Percentiles rank a stretch among this genome's conserved stretches.
Evolutionary conservation across 257 asterid species (phyloP).

Genomic region (Solanum ossicruentum): DNA sequence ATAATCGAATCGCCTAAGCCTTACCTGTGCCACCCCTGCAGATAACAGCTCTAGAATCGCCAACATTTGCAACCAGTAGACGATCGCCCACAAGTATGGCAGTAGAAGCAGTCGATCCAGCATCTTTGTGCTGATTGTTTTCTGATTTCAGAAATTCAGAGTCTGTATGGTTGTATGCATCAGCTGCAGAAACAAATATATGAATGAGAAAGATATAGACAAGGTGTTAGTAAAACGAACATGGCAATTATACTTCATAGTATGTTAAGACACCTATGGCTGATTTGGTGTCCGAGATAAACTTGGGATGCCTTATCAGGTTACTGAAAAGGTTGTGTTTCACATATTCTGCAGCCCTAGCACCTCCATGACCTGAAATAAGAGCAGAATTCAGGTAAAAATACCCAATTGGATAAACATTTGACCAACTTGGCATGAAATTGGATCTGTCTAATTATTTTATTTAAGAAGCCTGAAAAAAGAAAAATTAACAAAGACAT

Average conservation of each 20-base stretch:
- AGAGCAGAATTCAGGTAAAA: neutral
- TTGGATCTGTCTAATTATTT: neutral
- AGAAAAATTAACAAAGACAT: neutral
- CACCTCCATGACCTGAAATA: constrained; percentile 89
- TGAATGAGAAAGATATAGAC: neutral
- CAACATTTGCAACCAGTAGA: constrained; percentile 85
- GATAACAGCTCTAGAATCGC: constrained; percentile 90
- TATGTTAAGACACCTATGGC: constrained; percentile 55
- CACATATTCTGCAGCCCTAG: constrained; percentile 97
- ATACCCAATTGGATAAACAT: neutral
- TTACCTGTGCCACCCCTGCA: constrained; percentile 86
- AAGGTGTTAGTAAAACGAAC: neutral
- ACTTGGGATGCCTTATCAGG: constrained; percentile 84
- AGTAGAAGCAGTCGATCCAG: constrained; percentile 99
- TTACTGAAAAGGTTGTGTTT: constrained; percentile 87
- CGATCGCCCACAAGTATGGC: constrained; percentile 97
- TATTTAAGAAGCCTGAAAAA: neutral
- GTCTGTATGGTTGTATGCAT: constrained; percentile 81
- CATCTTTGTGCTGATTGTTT: constrained; percentile 73
- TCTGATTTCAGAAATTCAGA: constrained; percentile 91
- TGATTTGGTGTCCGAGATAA: constrained; percentile 83
- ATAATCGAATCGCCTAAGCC: neutral
- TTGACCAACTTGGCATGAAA: neutral
- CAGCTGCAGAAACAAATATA: constrained; percentile 46
- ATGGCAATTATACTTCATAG: neutral